phyloP scores from a whole-genome alignment of 2,329 filamentous ascomycete species.

The Teratosphaeriaceae sp. region DNA sequence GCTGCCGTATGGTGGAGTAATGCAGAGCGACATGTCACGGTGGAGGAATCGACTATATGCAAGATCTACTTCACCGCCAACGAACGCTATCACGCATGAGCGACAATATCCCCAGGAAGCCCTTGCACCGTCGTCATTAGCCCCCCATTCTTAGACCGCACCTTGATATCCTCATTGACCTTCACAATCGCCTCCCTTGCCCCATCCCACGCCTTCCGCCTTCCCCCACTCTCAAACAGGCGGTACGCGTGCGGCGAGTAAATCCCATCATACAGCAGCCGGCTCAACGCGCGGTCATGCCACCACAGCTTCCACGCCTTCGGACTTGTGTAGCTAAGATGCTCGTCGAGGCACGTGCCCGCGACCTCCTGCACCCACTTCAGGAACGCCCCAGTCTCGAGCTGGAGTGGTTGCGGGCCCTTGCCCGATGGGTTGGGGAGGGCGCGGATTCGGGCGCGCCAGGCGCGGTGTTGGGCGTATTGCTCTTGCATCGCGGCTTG shows the following conservation, averaged over 20 bases:
- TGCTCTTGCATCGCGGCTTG: neutral
- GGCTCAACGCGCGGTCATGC: slow-evolving; percentile 1
- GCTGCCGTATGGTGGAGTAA: too few species aligned
- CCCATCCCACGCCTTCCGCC: slow-evolving; percentile 3
- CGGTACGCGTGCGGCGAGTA: slow-evolving; percentile 3
- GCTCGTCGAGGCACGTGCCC: slow-evolving; percentile 1
- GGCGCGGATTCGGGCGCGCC: neutral
- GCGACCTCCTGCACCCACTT: slow-evolving; percentile 1
- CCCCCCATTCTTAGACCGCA: too few species aligned
- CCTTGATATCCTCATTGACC: slow-evolving; percentile 1
- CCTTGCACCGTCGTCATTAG: too few species aligned
- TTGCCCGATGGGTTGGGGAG: neutral
- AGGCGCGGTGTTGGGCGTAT: neutral
- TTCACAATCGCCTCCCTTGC: neutral
- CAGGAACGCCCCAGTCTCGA: neutral
- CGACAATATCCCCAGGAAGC: too few species aligned
- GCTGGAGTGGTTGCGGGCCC: slow-evolving; percentile 1
- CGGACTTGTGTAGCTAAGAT: slow-evolving; percentile 1
- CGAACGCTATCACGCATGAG: too few species aligned
- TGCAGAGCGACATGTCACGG: too few species aligned
- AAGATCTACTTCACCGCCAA: too few species aligned
- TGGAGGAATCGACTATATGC: too few species aligned
- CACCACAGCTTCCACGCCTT: slow-evolving; percentile 3
- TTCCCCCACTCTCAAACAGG: neutral
- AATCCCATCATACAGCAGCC: slow-evolving; percentile 1